These are phyloP conservation scores for Hypoxylon sp. DNA, from an alignment of 2,329 filamentous ascomycete species.

Conservation along the genomic window DNA sequence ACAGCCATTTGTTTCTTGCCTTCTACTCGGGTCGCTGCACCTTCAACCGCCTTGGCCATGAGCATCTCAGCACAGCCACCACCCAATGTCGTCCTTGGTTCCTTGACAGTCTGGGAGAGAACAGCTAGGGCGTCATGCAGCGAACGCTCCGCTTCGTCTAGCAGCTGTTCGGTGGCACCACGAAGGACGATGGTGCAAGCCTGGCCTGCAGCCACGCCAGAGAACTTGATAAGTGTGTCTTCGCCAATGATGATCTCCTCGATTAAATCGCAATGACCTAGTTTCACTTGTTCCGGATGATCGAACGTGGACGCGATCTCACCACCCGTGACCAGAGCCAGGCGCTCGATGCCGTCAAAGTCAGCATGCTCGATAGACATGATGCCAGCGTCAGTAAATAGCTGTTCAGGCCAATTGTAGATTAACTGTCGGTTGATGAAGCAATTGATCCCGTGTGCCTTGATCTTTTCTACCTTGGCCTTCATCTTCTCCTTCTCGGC, in stretches of 20 bases:
- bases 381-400: constrained; percentile 97
- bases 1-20: constrained; percentile 98
- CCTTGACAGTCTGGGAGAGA: constrained; percentile 94
- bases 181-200: constrained; percentile 97
- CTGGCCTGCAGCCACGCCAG: constrained; percentile 91
- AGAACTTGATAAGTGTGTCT: constrained; percentile 97
- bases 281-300: constrained; percentile 96
- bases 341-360: constrained; percentile 96
- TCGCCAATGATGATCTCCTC: constrained; percentile 99
- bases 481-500: constrained; percentile 99
- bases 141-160: constrained; percentile 96
- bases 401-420: constrained; percentile 99
- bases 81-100: constrained; percentile 93
- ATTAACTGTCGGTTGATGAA: constrained; percentile 99
- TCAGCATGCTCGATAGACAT: constrained; percentile 99
- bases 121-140: constrained; percentile 97
- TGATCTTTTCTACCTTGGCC: constrained; percentile 98
- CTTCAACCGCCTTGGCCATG: constrained; percentile 98
- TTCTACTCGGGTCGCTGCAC: constrained; percentile 91
- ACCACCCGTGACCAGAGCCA: constrained; percentile 95
- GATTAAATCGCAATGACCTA: constrained; percentile 94
- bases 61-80: constrained; percentile 98
- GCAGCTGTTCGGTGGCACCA: constrained; percentile 94
- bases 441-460: constrained; percentile 98
- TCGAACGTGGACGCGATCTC: constrained; percentile 99